phyloP scores from a whole-genome alignment of 352 stramenopile genomes.

The Phytophthora capsici region DNA sequence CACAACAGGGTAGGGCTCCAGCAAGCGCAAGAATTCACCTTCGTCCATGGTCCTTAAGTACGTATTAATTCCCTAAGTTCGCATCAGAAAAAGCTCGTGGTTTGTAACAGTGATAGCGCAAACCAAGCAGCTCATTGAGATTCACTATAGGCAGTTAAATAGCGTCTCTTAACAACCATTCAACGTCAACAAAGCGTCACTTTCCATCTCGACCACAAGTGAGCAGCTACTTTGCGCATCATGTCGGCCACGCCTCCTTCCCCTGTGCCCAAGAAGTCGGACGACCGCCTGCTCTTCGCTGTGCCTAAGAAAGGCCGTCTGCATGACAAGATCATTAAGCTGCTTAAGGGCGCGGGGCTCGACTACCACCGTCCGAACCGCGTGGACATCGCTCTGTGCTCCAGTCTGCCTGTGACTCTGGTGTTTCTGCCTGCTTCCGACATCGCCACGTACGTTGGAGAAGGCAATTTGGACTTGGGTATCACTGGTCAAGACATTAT shows the following conservation, averaged over 20 bases:
- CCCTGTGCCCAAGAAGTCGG: constrained; percentile 28
- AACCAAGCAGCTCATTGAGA: constrained; percentile 6
- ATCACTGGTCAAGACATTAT: constrained; percentile 98
- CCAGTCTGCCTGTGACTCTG: constrained; percentile 94
- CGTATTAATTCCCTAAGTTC: constrained; percentile 1
- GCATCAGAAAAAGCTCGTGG: constrained; percentile 5
- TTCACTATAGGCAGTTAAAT: constrained; percentile 6
- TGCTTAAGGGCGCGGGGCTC: constrained; percentile 96
- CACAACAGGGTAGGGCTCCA: constrained; percentile 80
- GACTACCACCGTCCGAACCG: constrained; percentile 94
- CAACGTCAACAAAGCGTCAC: constrained; percentile 17
- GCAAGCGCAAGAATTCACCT: constrained; percentile 64
- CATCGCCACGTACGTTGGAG: constrained; percentile 98
- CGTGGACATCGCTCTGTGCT: constrained; percentile 94
- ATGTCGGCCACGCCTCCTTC: constrained; percentile 20
- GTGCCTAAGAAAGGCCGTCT: constrained; percentile 98
- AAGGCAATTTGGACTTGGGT: constrained; percentile 98
- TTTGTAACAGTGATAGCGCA: background rate
- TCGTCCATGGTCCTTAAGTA: constrained; percentile 58
- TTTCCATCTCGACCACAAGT: constrained; percentile 6
- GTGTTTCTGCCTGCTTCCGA: constrained; percentile 97
- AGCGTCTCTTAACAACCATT: background rate
- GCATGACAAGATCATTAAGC: constrained; percentile 95
- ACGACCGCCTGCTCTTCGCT: constrained; percentile 90
- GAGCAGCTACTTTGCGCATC: background rate